Base-by-base conservation (phyloP, 305 asterid species). In the Solanum chacoense region DNA sequence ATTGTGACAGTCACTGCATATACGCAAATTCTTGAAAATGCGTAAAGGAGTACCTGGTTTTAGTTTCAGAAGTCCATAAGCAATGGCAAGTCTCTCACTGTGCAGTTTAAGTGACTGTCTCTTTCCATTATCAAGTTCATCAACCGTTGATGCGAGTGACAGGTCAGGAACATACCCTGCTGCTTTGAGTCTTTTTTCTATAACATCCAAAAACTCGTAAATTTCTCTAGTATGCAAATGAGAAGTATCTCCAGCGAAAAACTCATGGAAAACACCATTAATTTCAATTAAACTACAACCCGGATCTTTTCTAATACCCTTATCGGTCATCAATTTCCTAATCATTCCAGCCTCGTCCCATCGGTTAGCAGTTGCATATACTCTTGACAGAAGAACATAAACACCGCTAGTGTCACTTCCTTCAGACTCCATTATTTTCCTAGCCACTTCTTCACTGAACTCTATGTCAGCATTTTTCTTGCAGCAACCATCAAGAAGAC, bases 311-410 rank as follows among this genome's bases (percentile, higher is more conserved):
- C 80, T 87, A 35, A 95, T 88, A 4, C 98, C 98, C 85, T 93
- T 94, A 12, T 94, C 95, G 1, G 88, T 87, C 98, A 95, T 95
- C 88, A 94, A 8, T 90, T 92, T 95, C 91, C 98, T 91, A 36
- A 95, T 88, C 90, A 92, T 75, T 6, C 98, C 97, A 36, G 93
- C 99, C 90, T 95, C 96, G 14, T 96, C 90, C 99, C 98, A 95
- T 31, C 88, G 81, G 87, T 93, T 89, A 18, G 98, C 97, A 34
- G 94, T 92, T 3, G 96, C 97, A 65, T 94, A 95, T 37, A 94
- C 91, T 92, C 91, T 91, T 1, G 99, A 96, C 34, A 96, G 89
- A 50, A 95, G 94, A 86, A 95, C 96, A 65, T 96, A 96, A n/a
- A 86, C 95, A 34, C 96, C 98, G 37, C 97, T 91, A 55, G 87